Evolutionary conservation across 2,329 filamentous ascomycete species (phyloP).

Genomic region (Conoideocrella luteorostrata): DNA sequence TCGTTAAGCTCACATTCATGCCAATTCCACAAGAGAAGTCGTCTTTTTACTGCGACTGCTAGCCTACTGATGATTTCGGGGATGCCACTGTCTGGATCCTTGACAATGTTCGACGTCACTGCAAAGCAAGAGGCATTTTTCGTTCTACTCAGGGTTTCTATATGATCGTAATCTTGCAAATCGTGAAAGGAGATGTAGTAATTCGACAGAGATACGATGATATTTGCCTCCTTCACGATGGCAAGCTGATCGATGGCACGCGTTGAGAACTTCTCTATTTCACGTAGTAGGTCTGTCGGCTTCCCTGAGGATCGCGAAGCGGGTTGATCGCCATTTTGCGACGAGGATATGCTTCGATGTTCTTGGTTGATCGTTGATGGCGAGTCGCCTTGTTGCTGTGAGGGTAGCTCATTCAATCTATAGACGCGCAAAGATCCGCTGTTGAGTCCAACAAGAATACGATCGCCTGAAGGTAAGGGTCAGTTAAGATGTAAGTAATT

Average conservation of each 20-base stretch:
- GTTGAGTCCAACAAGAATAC: slow-evolving; percentile 85
- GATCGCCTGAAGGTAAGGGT: slow-evolving; percentile 55
- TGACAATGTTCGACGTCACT: slow-evolving; percentile 91
- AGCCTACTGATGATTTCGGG: slow-evolving; percentile 88
- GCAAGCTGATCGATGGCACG: slow-evolving; percentile 89
- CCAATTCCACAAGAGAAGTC: slow-evolving; percentile 89
- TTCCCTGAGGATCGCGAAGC: slow-evolving; percentile 32
- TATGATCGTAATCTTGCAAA: slow-evolving; percentile 72
- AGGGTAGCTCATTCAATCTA: slow-evolving; percentile 66
- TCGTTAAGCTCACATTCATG: slow-evolving; percentile 81
- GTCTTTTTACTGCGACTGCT: slow-evolving; percentile 88
- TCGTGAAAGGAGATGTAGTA: slow-evolving; percentile 87
- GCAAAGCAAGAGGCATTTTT: slow-evolving; percentile 88
- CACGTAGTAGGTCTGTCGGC: slow-evolving; percentile 78
- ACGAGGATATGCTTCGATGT: slow-evolving; percentile 21
- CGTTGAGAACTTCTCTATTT: slow-evolving; percentile 89
- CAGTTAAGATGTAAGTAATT: neutral
- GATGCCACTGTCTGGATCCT: slow-evolving; percentile 78
- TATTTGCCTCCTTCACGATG: slow-evolving; percentile 90
- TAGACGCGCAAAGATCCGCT: slow-evolving; percentile 86
- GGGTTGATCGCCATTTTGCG: slow-evolving; percentile 21
- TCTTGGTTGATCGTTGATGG: slow-evolving; percentile 16
- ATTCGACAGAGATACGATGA: slow-evolving; percentile 85
- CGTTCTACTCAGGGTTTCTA: slow-evolving; percentile 73
- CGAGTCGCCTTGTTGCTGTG: slow-evolving; percentile 27